A percentile compares a stretch with the other conserved stretches of the same genome.
Conservation (phyloP, 2,329 filamentous ascomycete species). For the Samsoniella hepiali region DNA sequence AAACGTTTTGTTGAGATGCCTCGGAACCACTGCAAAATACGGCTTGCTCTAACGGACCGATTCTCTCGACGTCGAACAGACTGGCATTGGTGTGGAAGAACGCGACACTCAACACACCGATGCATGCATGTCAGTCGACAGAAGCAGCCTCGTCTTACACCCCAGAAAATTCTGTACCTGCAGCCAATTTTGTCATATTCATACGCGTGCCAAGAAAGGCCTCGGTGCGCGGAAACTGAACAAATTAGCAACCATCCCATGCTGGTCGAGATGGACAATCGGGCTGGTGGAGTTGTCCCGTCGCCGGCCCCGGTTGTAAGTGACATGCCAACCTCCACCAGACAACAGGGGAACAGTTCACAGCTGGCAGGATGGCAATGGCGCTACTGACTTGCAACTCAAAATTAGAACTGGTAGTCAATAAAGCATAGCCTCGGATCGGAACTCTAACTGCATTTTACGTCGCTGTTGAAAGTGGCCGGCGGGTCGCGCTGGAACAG, state of each 20-base stretch:
- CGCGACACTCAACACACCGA: background rate
- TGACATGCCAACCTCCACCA: background rate
- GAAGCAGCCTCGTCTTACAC: background rate
- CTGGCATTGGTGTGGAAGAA: background rate
- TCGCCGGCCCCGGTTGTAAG: background rate
- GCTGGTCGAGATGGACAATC: background rate
- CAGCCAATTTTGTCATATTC: background rate
- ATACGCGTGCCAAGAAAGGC: background rate
- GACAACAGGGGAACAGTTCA: background rate
- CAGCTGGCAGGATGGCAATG: background rate
- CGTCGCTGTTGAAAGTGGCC: background rate
- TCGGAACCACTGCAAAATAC: background rate
- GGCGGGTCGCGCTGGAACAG: background rate
- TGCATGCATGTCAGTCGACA: background rate
- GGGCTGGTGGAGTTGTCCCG: slow-evolving; percentile 13
- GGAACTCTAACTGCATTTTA: too few relatives aligned
- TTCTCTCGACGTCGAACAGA: background rate
- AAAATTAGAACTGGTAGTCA: too few relatives aligned
- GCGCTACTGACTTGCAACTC: too few relatives aligned
- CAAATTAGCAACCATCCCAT: background rate
- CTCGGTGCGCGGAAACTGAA: background rate
- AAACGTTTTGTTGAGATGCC: background rate
- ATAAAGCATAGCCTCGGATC: too few relatives aligned
- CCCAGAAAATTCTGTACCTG: too few relatives aligned
- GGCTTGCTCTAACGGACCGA: background rate